phyloP scores from a whole-genome alignment of 2,329 filamentous ascomycete species.

The Plectosphaerella sp. region DNA sequence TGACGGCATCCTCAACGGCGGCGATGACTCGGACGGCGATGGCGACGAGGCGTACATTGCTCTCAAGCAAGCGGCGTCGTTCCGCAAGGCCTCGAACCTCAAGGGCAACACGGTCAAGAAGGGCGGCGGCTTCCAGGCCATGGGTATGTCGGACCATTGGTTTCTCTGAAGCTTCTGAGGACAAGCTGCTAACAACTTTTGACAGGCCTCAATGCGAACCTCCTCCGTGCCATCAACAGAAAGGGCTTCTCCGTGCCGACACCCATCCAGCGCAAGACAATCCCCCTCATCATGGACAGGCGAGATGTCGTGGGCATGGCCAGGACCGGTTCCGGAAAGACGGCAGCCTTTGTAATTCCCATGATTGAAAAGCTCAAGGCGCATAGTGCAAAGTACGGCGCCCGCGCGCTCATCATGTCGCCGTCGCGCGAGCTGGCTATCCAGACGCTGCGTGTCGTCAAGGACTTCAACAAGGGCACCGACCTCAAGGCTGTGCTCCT shows the following conservation, averaged over 20 bases:
- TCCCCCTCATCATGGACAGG: constrained; percentile 82
- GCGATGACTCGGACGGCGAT: constrained; percentile 52
- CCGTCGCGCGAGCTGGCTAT: constrained; percentile 91
- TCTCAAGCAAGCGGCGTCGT: constrained; percentile 78
- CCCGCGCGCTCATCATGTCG: constrained; percentile 82
- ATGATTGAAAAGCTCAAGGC: constrained; percentile 93
- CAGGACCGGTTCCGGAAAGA: constrained; percentile 97
- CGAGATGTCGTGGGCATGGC: constrained; percentile 99
- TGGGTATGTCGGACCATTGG: constrained; percentile 51
- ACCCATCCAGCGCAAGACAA: constrained; percentile 94
- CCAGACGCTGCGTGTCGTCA: constrained; percentile 93
- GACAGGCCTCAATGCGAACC: constrained; percentile 67
- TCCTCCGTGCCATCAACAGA: constrained; percentile 84
- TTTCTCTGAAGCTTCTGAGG: constrained; percentile 11
- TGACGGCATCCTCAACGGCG: constrained; percentile 57
- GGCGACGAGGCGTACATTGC: constrained; percentile 90
- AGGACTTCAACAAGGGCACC: constrained; percentile 85
- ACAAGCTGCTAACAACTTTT: background rate
- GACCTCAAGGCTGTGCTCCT: constrained; percentile 87
- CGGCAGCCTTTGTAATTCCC: constrained; percentile 94
- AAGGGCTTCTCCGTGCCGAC: constrained; percentile 97
- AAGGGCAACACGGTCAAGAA: constrained; percentile 89
- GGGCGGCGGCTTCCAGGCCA: constrained; percentile 92
- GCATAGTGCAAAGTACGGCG: constrained; percentile 82
- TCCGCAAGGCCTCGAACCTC: constrained; percentile 76